Evolutionary conservation across 768 basidiomycete genomes (phyloP), one percentile per base, ranked within the genome.

Genomic region (Lactifluus subvellereus): DNA sequence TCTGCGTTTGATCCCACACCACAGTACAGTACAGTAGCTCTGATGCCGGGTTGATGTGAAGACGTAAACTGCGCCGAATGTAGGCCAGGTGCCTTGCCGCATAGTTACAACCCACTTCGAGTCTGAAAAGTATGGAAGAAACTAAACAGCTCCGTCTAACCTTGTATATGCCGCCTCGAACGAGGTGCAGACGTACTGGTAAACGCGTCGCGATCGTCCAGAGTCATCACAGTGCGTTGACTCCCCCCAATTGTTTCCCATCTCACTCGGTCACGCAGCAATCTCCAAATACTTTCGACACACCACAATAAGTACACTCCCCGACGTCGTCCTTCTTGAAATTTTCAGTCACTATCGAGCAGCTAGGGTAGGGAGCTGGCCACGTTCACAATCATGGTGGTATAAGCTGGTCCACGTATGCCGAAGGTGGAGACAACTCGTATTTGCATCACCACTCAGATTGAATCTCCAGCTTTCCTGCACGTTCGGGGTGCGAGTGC

Each of bases 291-390:
- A 63, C 45, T 63, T 63, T 48, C 47, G 43, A 18, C n/a, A 18
- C 4, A 54, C 16, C 13, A 43, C 62, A 6, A 60, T 64, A 45
- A 54, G 32, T 42, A 18, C 49, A 10, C 62, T 64, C 9, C 62
- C 62, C 3, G 57, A 64, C 40, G 62, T 55, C 10, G 35, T 60
- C 22, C 58, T 64, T 22, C 62, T 64, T 13, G 62, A 64, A 14
- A 11, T 64, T 6, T 64, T 64, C 27, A 30, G 50, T 20, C 58
- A 55, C 22, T 60, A 64, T 45, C 58, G 53, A 42, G 30, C 18
- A 14, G 2, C 48, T 52, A 42, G 14, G 10, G 45, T 22, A 18
- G 45, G 37, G 6, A 40, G 48, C 40, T 48, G 52, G 45, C 6
- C 45, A 16, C 37, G 38, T 49, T 30, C 37, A 6, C 58, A 60